Evolutionary conservation across 805 yeast species (phyloP), one percentile per base, ranked within the genome.

Genomic region (Cyberlindnera saturnus): DNA sequence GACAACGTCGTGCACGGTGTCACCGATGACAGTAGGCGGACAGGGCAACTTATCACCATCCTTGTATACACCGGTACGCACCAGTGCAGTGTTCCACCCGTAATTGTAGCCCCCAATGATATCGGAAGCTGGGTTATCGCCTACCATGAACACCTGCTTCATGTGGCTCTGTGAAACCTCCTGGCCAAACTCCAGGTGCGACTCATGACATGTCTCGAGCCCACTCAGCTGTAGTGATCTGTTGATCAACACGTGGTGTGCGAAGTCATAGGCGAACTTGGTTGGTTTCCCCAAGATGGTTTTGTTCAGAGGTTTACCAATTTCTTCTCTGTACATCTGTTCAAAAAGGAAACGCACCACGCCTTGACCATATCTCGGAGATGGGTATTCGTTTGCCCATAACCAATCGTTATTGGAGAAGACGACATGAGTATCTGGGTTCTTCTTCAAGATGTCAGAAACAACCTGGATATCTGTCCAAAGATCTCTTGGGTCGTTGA

Each of bases 61-160:
- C 47, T 71, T 69, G 60, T 79, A 93, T 5, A 93, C 98, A 1
- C 99, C 99, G 0, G 97, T 86, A 48, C 81, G 71, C 20, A 93
- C 87, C 36, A 93, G 73, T 32, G 88, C 75, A 11, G 93, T 81
- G 39, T 83, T 79, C 98, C 98, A 93, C 4, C 96, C 96, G 59
- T 82, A 81, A 39, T 69, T 67, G 53, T 84, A 82, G 6, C 96
- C 99, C 0, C 99, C 99, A 43, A 74, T 73, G 42, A 93, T 93
- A 60, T 93, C 99, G 40, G 89, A 78, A 26, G 82, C 93, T 4
- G 97, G 98, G 62, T 93, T 93, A 64, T 93, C 99, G 26, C 99
- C 99, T 31, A 93, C 87, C 99, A 93, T 93, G 65, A 73, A 90
- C 2, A 93, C 83, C n/a, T 73, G 63, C 32, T 69, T 66, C 53